These are phyloP conservation scores for Tylopilus sp. DNA, from an alignment of 1,284 basidiomycete genomes.

Conservation along the genomic window DNA sequence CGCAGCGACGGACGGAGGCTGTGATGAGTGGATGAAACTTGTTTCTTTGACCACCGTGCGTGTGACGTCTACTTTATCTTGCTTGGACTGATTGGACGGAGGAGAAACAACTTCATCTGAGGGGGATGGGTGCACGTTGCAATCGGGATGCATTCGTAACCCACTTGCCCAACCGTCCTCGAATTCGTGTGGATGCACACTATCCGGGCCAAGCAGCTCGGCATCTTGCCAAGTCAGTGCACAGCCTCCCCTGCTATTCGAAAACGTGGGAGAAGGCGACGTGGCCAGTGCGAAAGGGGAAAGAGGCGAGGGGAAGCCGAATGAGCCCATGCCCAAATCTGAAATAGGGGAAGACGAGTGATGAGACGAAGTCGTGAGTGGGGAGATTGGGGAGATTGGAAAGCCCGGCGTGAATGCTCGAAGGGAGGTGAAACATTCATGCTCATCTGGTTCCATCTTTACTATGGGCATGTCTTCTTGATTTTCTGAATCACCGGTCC, in stretches of 20 bases:
- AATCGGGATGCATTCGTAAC: conserved; percentile 14
- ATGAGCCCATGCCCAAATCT: conserved; percentile 18
- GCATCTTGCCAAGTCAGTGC: conserved; percentile 46
- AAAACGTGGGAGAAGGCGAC: conserved; percentile 10
- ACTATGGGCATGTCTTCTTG: conserved; percentile 24
- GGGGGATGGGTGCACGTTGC: conserved; percentile 4
- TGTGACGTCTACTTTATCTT: conserved; percentile 4
- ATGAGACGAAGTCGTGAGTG: conserved; percentile 20
- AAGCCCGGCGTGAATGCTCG: conserved; percentile 5
- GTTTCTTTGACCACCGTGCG: conserved; percentile 5
- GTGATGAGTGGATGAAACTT: neutral
- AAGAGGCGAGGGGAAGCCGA: conserved; percentile 13
- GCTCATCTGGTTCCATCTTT: conserved; percentile 29
- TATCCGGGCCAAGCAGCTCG: conserved; percentile 51
- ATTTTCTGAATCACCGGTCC: conserved; percentile 22
- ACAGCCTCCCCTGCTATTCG: conserved; percentile 18
- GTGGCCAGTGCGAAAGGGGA: conserved; percentile 14
- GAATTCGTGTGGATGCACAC: conserved; percentile 44
- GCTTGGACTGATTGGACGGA: conserved; percentile 1
- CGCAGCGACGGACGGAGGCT: conserved; percentile 9
- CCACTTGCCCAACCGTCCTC: conserved; percentile 42
- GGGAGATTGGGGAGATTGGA: conserved; percentile 21
- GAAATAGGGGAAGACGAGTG: conserved; percentile 19
- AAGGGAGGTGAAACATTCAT: conserved; percentile 9
- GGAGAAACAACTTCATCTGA: conserved; percentile 1